These are phyloP conservation scores for Fonsecaea pedrosoi DNA, from an alignment of 2,329 filamentous ascomycete genomes.

Conservation along the genomic window DNA sequence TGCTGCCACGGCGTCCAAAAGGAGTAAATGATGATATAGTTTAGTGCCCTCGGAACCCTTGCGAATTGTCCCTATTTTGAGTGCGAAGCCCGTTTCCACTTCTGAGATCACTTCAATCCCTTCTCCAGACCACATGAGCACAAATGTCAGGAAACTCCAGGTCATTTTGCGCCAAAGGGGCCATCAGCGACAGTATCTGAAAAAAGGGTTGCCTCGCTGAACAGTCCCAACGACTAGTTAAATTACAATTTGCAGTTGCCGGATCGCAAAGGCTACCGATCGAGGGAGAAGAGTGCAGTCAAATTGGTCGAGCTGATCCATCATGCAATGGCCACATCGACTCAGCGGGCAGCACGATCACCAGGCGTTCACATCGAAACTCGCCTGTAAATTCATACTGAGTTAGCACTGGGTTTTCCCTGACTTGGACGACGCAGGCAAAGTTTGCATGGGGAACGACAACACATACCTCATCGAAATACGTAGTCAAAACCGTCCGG, in stretches of 20 bases:
- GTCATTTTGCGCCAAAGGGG: neutral
- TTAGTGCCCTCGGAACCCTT: no score
- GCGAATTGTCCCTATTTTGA: no score
- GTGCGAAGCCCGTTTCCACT: no score
- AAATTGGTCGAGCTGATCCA: neutral
- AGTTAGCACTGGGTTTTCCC: slow-evolving; percentile 16
- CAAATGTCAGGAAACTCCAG: neutral
- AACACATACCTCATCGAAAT: slow-evolving; percentile 80
- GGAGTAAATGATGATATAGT: no score
- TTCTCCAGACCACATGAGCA: neutral
- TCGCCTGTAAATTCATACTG: slow-evolving; percentile 67
- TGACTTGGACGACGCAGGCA: neutral
- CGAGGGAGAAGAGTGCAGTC: neutral
- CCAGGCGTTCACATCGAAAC: slow-evolving; percentile 92
- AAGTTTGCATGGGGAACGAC: neutral
- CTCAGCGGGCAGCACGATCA: slow-evolving; percentile 52
- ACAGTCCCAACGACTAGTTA: neutral
- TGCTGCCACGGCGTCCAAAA: no score
- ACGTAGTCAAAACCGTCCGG: slow-evolving; percentile 93
- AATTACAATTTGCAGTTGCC: neutral
- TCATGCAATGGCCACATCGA: neutral
- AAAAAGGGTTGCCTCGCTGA: neutral
- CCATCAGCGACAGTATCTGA: neutral
- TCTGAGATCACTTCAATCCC: neutral
- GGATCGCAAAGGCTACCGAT: neutral